Percentiles rank a stretch among this genome's conserved stretches.
These are phyloP conservation scores for Phytophthora crassamura DNA, from an alignment of 352 stramenopile species.

Conservation along the genomic window DNA sequence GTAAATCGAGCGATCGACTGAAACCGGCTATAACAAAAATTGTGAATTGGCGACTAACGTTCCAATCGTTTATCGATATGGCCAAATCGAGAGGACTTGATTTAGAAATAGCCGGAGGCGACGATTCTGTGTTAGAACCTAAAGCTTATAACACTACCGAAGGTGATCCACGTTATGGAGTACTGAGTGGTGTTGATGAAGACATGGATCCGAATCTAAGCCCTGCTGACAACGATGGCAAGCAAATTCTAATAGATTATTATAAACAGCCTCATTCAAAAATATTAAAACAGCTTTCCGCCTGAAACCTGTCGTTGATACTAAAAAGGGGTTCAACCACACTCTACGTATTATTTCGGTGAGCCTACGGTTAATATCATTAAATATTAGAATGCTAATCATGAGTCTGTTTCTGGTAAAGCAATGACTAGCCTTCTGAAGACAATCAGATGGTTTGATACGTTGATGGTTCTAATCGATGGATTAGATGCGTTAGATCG, in stretches of 20 bases:
- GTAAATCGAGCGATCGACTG: neutral
- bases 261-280: neutral
- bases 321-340: neutral
- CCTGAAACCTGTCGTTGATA: neutral
- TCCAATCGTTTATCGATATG: conserved; percentile 1
- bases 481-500: no score
- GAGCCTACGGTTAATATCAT: neutral
- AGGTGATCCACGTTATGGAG: neutral
- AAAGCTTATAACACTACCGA: neutral
- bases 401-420: no score
- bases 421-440: no score
- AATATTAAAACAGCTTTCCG: neutral
- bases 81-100: neutral
- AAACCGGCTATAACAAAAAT: neutral
- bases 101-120: neutral
- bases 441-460: no score
- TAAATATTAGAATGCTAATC: conserved; percentile 1
- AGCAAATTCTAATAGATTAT: neutral
- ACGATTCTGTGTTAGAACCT: neutral
- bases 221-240: neutral
- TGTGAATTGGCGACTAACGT: neutral
- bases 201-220: neutral
- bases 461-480: no score
- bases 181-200: neutral
- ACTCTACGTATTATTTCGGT: neutral